Conservation (phyloP, 805 yeast genomes). For the Nakazawaea populi region DNA sequence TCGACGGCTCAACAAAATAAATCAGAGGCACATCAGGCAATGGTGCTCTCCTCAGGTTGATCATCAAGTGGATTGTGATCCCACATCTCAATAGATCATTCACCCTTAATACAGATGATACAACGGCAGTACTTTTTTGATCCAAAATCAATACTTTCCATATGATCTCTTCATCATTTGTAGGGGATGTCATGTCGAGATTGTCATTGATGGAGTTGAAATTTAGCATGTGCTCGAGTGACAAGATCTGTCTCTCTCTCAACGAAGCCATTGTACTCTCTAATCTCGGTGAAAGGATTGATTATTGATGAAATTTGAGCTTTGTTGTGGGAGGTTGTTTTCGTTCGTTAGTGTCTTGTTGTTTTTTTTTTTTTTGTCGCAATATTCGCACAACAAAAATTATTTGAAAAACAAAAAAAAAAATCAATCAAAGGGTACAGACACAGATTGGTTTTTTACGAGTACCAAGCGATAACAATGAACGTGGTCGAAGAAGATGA, state of each 20-base stretch:
- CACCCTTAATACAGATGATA: slow-evolving; percentile 88
- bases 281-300: not conserved
- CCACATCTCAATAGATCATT: slow-evolving; percentile 88
- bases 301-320: not conserved
- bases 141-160: slow-evolving; percentile 94
- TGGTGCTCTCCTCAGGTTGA: slow-evolving; percentile 68
- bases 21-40: slow-evolving; percentile 93
- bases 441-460: too few relatives aligned
- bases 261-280: slow-evolving; percentile 15
- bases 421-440: too few relatives aligned
- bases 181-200: slow-evolving; percentile 47
- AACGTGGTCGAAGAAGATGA: not conserved
- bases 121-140: slow-evolving; percentile 70
- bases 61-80: slow-evolving; percentile 80
- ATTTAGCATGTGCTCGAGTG: slow-evolving; percentile 79
- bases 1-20: slow-evolving; percentile 85
- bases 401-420: too few relatives aligned
- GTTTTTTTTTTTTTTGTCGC: too few relatives aligned
- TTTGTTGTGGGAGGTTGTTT: not conserved
- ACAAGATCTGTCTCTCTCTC: slow-evolving; percentile 36
- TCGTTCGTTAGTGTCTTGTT: too few relatives aligned
- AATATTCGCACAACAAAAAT: too few relatives aligned
- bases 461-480: too few relatives aligned
- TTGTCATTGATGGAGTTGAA: slow-evolving; percentile 58
- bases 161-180: slow-evolving; percentile 58